Base-by-base conservation (phyloP, 345 rosid genomes). In the Rubroshorea leprosula region DNA sequence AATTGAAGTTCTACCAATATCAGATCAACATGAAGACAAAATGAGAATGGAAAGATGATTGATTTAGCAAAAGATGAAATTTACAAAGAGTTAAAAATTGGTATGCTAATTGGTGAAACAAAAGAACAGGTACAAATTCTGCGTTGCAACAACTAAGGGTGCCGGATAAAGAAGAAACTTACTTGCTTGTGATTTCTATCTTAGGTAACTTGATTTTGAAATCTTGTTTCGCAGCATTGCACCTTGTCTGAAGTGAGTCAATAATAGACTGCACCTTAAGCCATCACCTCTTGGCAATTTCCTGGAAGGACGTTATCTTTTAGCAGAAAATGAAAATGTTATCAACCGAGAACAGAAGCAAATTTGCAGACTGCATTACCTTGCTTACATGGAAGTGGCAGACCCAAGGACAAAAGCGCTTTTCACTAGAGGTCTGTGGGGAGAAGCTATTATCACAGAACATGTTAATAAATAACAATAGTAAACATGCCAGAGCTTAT, bases 341-440 rank as follows among this genome's bases (percentile, higher is more conserved):
- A 49, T 61, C 49, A 50, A 50, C 8, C 35, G 35, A 23, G 35
- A 61, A 35, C 17, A 55, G 7, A 21, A 22, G 23, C 22, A 23
- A 49, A 44, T 11, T 35, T 16, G 13, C 16, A 35, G 22, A 24
- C 41, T 24, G 5, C 49, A 54, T 29, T 80, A 92, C 99, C 97
- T 93, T 75, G 55, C 64, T 49, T 49, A 89, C 62, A 68, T 87
- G 90, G 60, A 89, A 89, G 69, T 87, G 96, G 82, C 93, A 83
- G 55, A 87, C 84, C 99, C 94, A 93, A 29, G 92, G 88, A 74
- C 83, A 72, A 60, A 70, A 65, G 8, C 21, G 69, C 19, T 54
- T 60, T 68, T 61, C 61, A 21, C 71, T 48, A 38, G 63, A 51
- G 21, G 63, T 53, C 48, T 64, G 79, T 1, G 88, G 84, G 47